These are phyloP conservation scores for Ustilago vetiveriae DNA, from an alignment of 1,284 basidiomycete species.

Conservation along the genomic window DNA sequence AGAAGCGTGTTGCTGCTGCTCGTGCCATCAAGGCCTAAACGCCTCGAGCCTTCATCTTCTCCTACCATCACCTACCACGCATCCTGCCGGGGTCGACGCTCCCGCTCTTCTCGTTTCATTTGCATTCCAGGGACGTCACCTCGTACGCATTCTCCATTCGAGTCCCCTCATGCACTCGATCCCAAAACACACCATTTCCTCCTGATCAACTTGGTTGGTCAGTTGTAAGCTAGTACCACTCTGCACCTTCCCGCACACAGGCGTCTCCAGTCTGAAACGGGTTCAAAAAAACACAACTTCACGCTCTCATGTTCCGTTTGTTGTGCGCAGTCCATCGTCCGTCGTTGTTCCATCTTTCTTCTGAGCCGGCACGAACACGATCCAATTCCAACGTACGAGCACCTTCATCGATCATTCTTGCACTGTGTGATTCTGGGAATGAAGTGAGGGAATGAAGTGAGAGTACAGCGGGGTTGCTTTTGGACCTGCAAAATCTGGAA, in stretches of 20 bases:
- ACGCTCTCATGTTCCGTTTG: neutral
- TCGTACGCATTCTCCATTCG: neutral
- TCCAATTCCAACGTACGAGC: no score
- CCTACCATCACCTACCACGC: neutral
- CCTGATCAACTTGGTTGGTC: conserved; percentile 7
- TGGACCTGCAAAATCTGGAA: no score
- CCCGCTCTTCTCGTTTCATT: neutral
- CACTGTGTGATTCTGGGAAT: no score
- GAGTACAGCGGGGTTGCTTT: no score
- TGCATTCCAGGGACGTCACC: conserved; percentile 1
- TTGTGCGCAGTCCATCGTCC: neutral
- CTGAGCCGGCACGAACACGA: no score
- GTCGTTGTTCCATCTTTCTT: neutral
- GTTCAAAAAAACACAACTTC: conserved; percentile 9
- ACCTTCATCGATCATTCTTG: no score
- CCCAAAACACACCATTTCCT: conserved; percentile 6
- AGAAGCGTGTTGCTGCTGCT: conserved; percentile 59
- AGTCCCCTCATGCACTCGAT: neutral
- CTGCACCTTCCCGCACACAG: neutral
- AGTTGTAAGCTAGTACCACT: conserved; percentile 45
- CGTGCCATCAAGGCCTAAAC: conserved; percentile 52
- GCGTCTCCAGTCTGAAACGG: neutral
- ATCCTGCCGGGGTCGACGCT: conserved; percentile 2
- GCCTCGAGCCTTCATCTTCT: neutral
- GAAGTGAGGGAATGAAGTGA: conserved; percentile 2